Conservation (phyloP, 2,329 filamentous ascomycete species). For the Colletotrichum aenigma region DNA sequence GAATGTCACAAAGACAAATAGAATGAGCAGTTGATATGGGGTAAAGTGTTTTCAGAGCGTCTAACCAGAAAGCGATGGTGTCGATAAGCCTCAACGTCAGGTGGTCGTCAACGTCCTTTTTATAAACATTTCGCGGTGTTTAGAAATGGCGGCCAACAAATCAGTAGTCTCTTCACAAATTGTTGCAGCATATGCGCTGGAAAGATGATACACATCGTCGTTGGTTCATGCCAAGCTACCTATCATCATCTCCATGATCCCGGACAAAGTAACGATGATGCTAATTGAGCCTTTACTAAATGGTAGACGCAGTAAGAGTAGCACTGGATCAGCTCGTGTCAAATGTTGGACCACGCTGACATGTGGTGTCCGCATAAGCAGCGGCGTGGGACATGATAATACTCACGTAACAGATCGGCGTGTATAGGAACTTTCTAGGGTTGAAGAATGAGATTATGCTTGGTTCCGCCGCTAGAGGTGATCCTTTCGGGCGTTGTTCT, state of each 20-base stretch:
- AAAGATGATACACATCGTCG: too few species aligned
- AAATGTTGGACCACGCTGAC: background rate
- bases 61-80: background rate
- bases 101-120: too few species aligned
- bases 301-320: rapidly evolving
- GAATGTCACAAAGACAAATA: rapidly evolving
- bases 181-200: too few species aligned
- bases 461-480: too few species aligned
- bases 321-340: background rate
- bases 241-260: rapidly evolving
- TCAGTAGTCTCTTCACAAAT: too few species aligned
- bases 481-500: background rate
- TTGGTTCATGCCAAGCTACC: rapidly evolving
- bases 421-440: too few species aligned
- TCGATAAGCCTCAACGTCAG: too few species aligned
- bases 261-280: rapidly evolving
- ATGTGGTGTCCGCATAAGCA: background rate
- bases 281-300: rapidly evolving
- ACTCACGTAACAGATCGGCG: rapidly evolving
- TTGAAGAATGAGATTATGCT: too few species aligned
- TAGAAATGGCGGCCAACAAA: too few species aligned
- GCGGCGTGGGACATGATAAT: rapidly evolving
- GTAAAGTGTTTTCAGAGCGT: rapidly evolving
- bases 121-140: too few species aligned
- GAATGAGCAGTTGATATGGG: background rate